Evolutionary conservation across 2,329 filamentous ascomycete genomes (phyloP).

Genomic region (Zymoseptoria brevis): DNA sequence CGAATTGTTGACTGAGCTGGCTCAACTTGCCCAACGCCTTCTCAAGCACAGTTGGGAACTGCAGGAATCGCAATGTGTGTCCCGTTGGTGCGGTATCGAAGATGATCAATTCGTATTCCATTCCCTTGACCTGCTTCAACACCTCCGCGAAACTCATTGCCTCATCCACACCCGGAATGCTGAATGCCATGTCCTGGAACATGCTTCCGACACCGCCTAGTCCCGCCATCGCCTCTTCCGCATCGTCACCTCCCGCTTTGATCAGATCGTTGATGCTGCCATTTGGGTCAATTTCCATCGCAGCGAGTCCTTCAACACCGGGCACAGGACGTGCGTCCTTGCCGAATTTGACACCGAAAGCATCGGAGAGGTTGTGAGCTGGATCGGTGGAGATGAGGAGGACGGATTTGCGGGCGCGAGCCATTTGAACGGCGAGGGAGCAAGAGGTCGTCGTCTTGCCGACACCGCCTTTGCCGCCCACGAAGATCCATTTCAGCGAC

Average conservation of each 20-base stretch:
- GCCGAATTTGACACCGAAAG: constrained; percentile 97
- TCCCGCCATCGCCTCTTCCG: constrained; percentile 61
- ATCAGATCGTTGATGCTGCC: constrained; percentile 94
- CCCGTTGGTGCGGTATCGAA: constrained; percentile 98
- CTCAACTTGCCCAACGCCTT: constrained; percentile 97
- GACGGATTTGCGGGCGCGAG: constrained; percentile 87
- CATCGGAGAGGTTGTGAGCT: constrained; percentile 94
- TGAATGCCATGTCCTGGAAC: constrained; percentile 98
- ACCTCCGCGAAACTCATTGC: constrained; percentile 99
- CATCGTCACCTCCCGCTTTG: constrained; percentile 65
- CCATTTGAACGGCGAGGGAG: constrained; percentile 94
- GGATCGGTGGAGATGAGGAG: constrained; percentile 97
- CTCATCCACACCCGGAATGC: constrained; percentile 96
- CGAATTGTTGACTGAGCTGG: constrained; percentile 87
- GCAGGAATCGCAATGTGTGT: constrained; percentile 95
- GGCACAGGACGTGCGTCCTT: constrained; percentile 92
- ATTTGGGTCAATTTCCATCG: constrained; percentile 99
- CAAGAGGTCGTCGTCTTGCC: constrained; percentile 99
- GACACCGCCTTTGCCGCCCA: constrained; percentile 95
- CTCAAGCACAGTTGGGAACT: constrained; percentile 96
- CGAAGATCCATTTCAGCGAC: constrained; percentile 95
- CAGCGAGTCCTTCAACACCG: constrained; percentile 86
- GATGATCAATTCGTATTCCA: constrained; percentile 97
- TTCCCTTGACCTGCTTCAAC: constrained; percentile 96
- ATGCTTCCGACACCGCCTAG: constrained; percentile 72